Percentiles rank a stretch among this genome's conserved stretches.
phyloP scores from a whole-genome alignment of 176 grass and related monocot genomes.

The Triticum urartu region DNA sequence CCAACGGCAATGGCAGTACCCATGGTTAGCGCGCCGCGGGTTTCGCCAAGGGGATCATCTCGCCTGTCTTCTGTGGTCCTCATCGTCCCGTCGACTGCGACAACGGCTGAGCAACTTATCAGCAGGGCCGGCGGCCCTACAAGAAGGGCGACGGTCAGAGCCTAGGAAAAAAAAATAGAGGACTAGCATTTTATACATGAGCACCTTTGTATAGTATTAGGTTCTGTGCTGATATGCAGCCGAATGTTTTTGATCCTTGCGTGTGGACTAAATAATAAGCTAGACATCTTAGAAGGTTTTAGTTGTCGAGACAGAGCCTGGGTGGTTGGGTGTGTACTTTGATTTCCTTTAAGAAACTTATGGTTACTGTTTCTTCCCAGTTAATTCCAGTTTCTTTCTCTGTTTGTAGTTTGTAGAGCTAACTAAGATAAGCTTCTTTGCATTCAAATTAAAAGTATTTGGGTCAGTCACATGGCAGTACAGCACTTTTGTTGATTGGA shows the following conservation, averaged over 20 bases:
- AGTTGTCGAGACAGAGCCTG: background rate
- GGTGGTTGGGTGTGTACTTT: background rate
- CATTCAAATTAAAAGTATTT: background rate
- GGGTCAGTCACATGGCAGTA: no score
- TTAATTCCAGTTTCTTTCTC: no score
- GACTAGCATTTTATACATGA: background rate
- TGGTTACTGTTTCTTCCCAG: no score
- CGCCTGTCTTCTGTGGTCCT: constrained; percentile 26
- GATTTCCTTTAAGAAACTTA: no score
- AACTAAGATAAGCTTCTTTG: background rate
- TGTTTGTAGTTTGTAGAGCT: no score
- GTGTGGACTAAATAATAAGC: background rate
- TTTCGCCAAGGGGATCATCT: constrained; percentile 22
- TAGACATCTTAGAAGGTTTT: background rate
- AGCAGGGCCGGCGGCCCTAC: background rate
- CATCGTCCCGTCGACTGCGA: constrained; percentile 40
- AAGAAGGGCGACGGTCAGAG: background rate
- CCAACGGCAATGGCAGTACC: constrained; percentile 71
- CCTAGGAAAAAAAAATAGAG: background rate
- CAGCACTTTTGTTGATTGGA: no score
- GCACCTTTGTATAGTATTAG: background rate
- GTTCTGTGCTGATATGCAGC: background rate
- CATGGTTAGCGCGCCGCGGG: constrained; percentile 38
- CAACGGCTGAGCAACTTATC: background rate
- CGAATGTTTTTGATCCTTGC: background rate